These are phyloP conservation scores for Logfia minima DNA, from an alignment of 129 eudicot genomes.

Conservation along the genomic window DNA sequence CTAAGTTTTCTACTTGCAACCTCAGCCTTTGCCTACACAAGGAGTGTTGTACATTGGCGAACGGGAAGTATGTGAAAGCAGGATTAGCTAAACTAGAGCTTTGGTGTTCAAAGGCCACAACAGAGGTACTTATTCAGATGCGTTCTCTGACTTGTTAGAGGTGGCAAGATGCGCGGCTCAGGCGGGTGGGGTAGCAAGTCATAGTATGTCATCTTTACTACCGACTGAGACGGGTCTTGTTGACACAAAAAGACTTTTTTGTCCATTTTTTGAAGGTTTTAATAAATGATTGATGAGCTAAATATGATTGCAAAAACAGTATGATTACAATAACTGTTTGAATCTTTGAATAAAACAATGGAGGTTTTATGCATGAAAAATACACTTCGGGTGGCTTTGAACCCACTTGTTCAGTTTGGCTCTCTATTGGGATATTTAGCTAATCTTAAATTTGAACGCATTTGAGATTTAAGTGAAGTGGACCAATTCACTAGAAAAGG, in stretches of 20 bases:
- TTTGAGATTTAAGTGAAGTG: not conserved
- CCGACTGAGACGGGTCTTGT: not conserved
- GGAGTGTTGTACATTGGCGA: constrained; percentile 71
- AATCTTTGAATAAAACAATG: not conserved
- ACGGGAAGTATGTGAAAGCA: constrained; percentile 71
- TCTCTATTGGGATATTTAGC: not conserved
- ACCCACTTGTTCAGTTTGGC: not conserved
- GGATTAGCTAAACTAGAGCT: constrained; percentile 66
- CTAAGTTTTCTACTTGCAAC: constrained; percentile 2
- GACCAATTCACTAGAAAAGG: not conserved
- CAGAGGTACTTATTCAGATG: constrained; percentile 50
- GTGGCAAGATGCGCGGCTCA: constrained; percentile 11
- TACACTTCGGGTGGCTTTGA: not conserved
- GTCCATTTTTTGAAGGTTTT: constrained; percentile 2
- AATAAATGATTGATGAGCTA: not conserved
- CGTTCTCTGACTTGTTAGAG: not conserved
- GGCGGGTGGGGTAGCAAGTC: not conserved
- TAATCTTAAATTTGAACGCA: not conserved
- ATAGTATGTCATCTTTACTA: not conserved
- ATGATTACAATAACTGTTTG: not conserved
- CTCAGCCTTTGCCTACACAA: constrained; percentile 65
- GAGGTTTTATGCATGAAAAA: not conserved
- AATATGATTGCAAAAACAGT: not conserved
- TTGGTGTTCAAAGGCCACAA: constrained; percentile 70
- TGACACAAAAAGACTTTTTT: not conserved